Evolutionary conservation across 441 rosid species (phyloP), one percentile per base, ranked within the genome.

Genomic region (Croton setiger): DNA sequence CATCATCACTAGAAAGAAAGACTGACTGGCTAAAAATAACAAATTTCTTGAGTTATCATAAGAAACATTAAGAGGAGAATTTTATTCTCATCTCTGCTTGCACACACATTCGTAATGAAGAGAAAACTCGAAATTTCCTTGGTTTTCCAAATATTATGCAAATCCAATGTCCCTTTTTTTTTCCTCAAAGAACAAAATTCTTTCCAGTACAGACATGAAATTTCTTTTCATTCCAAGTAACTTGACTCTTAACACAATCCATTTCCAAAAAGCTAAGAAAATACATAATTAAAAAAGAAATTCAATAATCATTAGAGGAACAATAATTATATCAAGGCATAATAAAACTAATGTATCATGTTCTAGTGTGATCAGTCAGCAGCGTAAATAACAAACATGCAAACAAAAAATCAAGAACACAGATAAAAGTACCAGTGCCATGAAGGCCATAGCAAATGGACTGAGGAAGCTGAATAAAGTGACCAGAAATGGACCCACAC

Each of bases 391-490:
- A 39, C 43, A 9, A 5, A 39, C 43, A 39, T 9, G 10, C 43
- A 39, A 7, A 4, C 8, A 17, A 2, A 1, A 47, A 47, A 47
- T 47, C 5, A 60, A 53, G 67, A 2, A 56, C 0, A 54, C 15
- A 51, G 57, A 37, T 39, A 39, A 15, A 56, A 23, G 47, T 77
- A 94, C 98, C 98, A 70, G 88, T 81, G 81, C 96, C 99, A 41
- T 89, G 93, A 76, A 92, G 94, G 41, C 98, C 99, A 65, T 89
- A 92, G 82, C 99, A 94, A 76, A 86, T 75, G 76, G 96, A 90
- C 54, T 36, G 79, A 62, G 97, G 98, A 76, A 87, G 88, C 7
- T 88, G 90, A 68, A 92, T 78, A 80, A 94, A 94, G 73, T 94
- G 97, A 56, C 99, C 98, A 2, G 98, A 88, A 72, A 94, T 84